Evolutionary conservation across 169 alveolate species (phyloP), one percentile per base, ranked within the genome.

Genomic region (Plasmodium gaboni): DNA sequence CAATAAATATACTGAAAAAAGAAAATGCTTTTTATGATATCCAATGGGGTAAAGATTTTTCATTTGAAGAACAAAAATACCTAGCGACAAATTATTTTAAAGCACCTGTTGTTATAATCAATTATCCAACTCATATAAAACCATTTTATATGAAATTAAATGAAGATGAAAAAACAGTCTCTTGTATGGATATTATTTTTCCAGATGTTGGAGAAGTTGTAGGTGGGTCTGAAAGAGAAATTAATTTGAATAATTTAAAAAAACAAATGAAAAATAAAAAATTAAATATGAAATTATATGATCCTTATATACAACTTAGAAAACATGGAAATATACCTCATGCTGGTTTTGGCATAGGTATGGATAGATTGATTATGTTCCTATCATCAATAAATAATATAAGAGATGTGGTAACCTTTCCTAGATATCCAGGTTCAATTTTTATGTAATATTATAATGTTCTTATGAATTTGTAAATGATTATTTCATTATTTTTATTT

Each of bases 401-500:
- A 74, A 94, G 99, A 93, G 99, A 99, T 88, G 99, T 98, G 38
- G 98, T 98, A 61, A 99, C 99, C 0, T 99, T 96, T 97, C 99
- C 99, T 24, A 96, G 99, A 89, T 86, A 93, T 87, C 96, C 92
- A 17, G 53, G 55, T 42, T 86, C 73, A 8, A 74, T 86, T 55
- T 86, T 86, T 38, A 86, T 86, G 92, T 86, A 61, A 68, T 38
- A 38, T 38, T 38, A 38, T 38, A 38, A 38, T 38, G 46, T 38
- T 38, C 7, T 38, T 38, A 38, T 6, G 46, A 38, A 38, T 38
- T 5, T 9, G 46, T 0, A 71, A 10, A 38, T 38, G 22, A 44
- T 1, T 9, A 50, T 26, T 46, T 50, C 28, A 2, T 22, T 55
- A 28, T 19, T 55, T 26, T 13, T 1, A n/a, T 46, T 15, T 64